Conservation (phyloP, 2,329 filamentous ascomycete genomes). For the Tolypocladium ovalisporum region DNA sequence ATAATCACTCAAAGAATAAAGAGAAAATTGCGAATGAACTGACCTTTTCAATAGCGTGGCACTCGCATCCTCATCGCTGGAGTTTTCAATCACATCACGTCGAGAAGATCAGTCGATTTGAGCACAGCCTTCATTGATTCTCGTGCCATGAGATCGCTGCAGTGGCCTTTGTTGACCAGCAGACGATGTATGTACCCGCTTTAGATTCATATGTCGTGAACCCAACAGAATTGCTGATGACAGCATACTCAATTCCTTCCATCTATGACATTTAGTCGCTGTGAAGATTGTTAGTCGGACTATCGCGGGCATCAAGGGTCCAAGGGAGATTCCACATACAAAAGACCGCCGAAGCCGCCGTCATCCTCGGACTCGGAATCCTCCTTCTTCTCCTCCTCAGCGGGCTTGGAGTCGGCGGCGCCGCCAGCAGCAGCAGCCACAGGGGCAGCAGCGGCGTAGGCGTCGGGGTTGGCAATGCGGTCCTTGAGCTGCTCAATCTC, state of each 20-base stretch:
- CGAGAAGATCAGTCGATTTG: conserved; percentile 1
- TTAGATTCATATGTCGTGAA: conserved; percentile 31
- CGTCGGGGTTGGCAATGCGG: conserved; percentile 97
- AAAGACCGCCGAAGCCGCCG: conserved; percentile 70
- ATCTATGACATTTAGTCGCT: conserved; percentile 40
- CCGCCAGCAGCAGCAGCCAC: conserved; percentile 46
- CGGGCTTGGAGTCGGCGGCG: conserved; percentile 35
- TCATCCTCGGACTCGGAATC: conserved; percentile 61
- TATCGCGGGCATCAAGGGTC: background rate
- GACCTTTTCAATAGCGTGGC: conserved; percentile 27
- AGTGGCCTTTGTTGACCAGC: conserved; percentile 29
- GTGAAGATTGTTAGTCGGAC: conserved; percentile 25
- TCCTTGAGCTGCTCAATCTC: conserved; percentile 98
- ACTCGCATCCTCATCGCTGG: background rate
- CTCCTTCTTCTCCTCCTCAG: conserved; percentile 54
- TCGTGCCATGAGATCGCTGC: conserved; percentile 21
- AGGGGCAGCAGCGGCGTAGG: conserved; percentile 78
- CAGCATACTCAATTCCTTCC: conserved; percentile 28
- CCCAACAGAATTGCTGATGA: conserved; percentile 28
- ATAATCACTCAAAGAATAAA: conserved; percentile 39
- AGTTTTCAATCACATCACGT: background rate
- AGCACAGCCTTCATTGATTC: conserved; percentile 16
- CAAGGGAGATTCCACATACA: conserved; percentile 33
- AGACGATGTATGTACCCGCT: conserved; percentile 36
- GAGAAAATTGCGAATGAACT: conserved; percentile 19